Conservation (phyloP, 78 protist species). For the slime mould (Dictyostelium discoideum) region DNA sequence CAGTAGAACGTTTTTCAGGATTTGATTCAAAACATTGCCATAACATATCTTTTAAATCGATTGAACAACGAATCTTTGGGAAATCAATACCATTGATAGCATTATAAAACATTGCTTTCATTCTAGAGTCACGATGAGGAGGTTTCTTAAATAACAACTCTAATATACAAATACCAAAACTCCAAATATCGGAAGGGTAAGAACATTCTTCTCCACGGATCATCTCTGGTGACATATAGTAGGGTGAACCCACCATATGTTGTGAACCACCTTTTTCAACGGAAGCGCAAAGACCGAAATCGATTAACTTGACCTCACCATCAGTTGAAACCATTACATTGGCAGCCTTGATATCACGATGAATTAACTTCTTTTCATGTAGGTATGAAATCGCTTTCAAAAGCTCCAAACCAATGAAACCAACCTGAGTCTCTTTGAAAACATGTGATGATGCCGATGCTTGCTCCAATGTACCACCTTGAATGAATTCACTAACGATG, state of each 20-base stretch:
- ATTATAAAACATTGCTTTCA: constrained; percentile 68
- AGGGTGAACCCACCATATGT: constrained; percentile 87
- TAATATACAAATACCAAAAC: constrained; percentile 78
- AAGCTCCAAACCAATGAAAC: constrained; percentile 57
- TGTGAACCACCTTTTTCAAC: constrained; percentile 24
- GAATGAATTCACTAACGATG: constrained; percentile 39
- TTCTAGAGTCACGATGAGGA: constrained; percentile 53
- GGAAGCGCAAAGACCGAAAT: constrained; percentile 70
- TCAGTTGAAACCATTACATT: constrained; percentile 78
- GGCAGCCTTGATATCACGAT: constrained; percentile 77
- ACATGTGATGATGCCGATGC: constrained; percentile 21
- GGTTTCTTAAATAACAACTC: constrained; percentile 56
- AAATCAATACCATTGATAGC: constrained; percentile 52
- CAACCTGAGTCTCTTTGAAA: constrained; percentile 66
- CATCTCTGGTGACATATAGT: constrained; percentile 84
- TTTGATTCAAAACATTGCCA: constrained; percentile 81
- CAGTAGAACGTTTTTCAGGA: constrained; percentile 68
- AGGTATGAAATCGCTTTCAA: constrained; percentile 61
- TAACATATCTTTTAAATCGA: constrained; percentile 66
- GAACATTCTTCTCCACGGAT: constrained; percentile 56
- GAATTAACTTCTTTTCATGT: constrained; percentile 54
- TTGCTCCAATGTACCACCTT: constrained; percentile 65
- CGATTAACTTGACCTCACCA: constrained; percentile 76
- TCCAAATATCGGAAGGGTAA: constrained; percentile 79
- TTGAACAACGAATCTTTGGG: constrained; percentile 51